phyloP scores from a whole-genome alignment of 2,329 filamentous ascomycete genomes.

The Penicillium oxalicum region DNA sequence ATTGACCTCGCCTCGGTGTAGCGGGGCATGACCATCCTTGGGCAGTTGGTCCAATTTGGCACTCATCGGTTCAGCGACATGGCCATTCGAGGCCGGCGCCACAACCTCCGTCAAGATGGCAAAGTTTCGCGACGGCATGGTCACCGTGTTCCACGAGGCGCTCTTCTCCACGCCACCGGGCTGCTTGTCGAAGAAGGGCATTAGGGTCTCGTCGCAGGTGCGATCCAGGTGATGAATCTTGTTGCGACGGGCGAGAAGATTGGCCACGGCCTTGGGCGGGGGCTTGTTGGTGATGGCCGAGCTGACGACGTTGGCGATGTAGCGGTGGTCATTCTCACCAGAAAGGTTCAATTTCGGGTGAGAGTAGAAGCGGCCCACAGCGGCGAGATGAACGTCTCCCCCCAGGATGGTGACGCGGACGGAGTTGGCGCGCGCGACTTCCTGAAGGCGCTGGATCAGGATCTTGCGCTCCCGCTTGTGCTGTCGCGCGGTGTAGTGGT shows the following conservation, averaged over 20 bases:
- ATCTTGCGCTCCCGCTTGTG: conserved; percentile 83
- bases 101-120: conserved; percentile 55
- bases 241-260: conserved; percentile 56
- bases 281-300: conserved; percentile 64
- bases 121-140: conserved; percentile 68
- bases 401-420: conserved; percentile 58
- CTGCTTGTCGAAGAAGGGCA: conserved; percentile 57
- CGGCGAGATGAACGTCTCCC: conserved; percentile 60
- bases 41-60: conserved; percentile 28
- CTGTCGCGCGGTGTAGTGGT: conserved; percentile 79
- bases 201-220: conserved; percentile 59
- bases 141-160: conserved; percentile 69
- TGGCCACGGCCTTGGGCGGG: conserved; percentile 59
- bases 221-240: conserved; percentile 60
- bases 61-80: conserved; percentile 12
- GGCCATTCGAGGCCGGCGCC: conserved; percentile 20
- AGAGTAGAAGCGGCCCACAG: conserved; percentile 60
- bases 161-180: conserved; percentile 58
- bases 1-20: conserved; percentile 69
- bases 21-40: conserved; percentile 62
- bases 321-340: conserved; percentile 54
- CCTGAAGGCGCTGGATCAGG: conserved; percentile 61
- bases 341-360: conserved; percentile 53
- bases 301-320: conserved; percentile 60
- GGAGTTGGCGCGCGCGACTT: conserved; percentile 49